phyloP scores from a whole-genome alignment of 176 grass and related monocot species.

The Olyra latifolia region DNA sequence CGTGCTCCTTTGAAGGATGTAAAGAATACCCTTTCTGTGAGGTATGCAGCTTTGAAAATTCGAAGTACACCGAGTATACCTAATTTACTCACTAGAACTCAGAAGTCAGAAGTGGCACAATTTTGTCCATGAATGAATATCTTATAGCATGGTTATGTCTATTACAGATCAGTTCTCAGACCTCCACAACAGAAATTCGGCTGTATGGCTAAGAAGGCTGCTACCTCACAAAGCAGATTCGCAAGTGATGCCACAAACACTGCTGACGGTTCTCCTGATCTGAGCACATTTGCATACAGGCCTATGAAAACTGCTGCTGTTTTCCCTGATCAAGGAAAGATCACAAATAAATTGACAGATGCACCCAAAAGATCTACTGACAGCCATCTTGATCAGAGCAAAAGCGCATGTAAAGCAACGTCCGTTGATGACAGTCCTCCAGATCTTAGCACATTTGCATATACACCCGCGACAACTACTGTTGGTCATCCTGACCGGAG shows the following conservation, averaged over 20 bases:
- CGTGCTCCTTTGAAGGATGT: slow-evolving; percentile 87
- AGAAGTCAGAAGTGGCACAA: background rate
- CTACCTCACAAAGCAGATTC: slow-evolving; percentile 34
- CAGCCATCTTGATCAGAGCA: background rate
- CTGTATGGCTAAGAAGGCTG: slow-evolving; percentile 27
- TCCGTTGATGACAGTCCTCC: slow-evolving; percentile 5
- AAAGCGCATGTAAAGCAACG: background rate
- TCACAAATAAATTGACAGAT: slow-evolving; percentile 21
- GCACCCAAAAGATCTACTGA: slow-evolving; percentile 29
- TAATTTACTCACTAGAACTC: slow-evolving; percentile 11
- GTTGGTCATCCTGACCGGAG: background rate
- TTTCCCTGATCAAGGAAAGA: slow-evolving; percentile 29
- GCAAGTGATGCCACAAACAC: slow-evolving; percentile 15
- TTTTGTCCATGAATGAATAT: background rate
- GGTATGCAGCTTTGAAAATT: slow-evolving; percentile 44
- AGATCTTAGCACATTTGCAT: slow-evolving; percentile 41
- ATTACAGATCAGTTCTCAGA: slow-evolving; percentile 33
- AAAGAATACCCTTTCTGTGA: slow-evolving; percentile 65
- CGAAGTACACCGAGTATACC: background rate
- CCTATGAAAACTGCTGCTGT: slow-evolving; percentile 6
- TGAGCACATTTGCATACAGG: slow-evolving; percentile 38
- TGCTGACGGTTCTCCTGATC: slow-evolving; percentile 28
- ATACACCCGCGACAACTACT: slow-evolving; percentile 22
- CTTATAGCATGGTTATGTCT: slow-evolving; percentile 21
- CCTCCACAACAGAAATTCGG: slow-evolving; percentile 21